These are phyloP conservation scores for Imleria badia DNA, from an alignment of 768 basidiomycete species.

Conservation along the genomic window DNA sequence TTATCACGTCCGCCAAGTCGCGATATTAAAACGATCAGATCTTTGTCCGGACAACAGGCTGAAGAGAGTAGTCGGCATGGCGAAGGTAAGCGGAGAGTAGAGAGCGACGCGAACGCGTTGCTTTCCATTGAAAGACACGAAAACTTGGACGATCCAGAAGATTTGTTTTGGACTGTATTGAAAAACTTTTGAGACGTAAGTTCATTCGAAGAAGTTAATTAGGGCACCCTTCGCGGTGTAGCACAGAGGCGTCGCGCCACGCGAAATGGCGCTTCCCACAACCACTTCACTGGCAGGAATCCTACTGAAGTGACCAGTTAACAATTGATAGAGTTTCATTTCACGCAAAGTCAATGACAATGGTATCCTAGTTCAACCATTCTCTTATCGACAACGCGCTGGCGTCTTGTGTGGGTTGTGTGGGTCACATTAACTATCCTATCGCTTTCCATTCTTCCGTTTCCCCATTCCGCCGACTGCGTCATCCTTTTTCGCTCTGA, in stretches of 20 bases:
- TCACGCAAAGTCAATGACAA: not conserved
- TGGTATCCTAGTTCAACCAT: not conserved
- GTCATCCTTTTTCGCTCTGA: constrained; percentile 64
- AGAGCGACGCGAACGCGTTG: constrained; percentile 55
- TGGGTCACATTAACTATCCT: not conserved
- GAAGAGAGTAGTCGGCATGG: constrained; percentile 57
- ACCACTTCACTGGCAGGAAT: constrained; percentile 15
- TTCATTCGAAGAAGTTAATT: constrained; percentile 25
- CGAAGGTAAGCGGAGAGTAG: constrained; percentile 54
- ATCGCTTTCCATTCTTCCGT: constrained; percentile 42
- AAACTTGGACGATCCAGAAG: not conserved
- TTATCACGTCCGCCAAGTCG: constrained; percentile 66
- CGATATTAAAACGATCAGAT: constrained; percentile 67
- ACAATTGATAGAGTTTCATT: too few relatives aligned
- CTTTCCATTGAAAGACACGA: constrained; percentile 34
- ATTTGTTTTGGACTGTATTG: constrained; percentile 1
- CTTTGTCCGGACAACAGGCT: constrained; percentile 85
- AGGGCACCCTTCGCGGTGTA: constrained; percentile 19
- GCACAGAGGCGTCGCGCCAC: constrained; percentile 24
- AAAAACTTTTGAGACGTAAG: constrained; percentile 11
- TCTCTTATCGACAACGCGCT: not conserved
- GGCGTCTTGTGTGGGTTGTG: not conserved
- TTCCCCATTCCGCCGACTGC: constrained; percentile 52
- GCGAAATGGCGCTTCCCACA: constrained; percentile 27
- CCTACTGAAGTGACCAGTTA: not conserved